These are phyloP conservation scores for Glycine latifolia DNA, from an alignment of 306 rosid genomes.

Conservation along the genomic window DNA sequence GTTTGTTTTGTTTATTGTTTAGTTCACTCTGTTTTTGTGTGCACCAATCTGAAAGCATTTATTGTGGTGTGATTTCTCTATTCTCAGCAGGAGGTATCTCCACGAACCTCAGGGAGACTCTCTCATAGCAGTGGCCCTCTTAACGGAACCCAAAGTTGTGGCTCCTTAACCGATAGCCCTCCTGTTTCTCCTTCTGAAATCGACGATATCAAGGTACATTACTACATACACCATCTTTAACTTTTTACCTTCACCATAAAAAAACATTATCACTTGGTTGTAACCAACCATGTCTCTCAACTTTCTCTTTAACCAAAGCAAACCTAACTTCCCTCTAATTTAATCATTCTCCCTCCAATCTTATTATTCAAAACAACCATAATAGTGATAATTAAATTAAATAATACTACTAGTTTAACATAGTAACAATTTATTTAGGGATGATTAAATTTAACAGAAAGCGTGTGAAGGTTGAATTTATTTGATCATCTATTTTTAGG, in stretches of 20 bases:
- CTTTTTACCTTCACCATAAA: not conserved
- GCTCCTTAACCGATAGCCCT: constrained; percentile 84
- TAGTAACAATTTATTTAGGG: too few species aligned
- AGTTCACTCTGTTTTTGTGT: not conserved
- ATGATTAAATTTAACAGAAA: not conserved
- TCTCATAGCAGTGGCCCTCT: constrained; percentile 97
- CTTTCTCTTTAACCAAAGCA: constrained; percentile 12
- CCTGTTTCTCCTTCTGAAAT: constrained; percentile 90
- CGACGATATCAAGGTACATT: constrained; percentile 85
- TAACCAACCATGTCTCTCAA: not conserved
- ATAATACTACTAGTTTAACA: not conserved
- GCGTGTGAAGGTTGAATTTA: not conserved
- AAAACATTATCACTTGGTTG: not conserved
- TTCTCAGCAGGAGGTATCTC: constrained; percentile 86
- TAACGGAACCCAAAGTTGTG: constrained; percentile 74
- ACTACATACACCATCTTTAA: constrained; percentile 48
- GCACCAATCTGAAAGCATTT: not conserved
- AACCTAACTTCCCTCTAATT: not conserved
- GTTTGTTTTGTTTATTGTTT: not conserved
- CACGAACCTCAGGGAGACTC: constrained; percentile 93
- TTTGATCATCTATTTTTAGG: constrained; percentile 19
- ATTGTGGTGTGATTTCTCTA: not conserved
- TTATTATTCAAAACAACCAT: too few species aligned
- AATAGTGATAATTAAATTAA: not conserved
- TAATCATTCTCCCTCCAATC: not conserved